Conservation (phyloP, 1,139 yeast species). For the Zygosaccharomyces sapae region DNA sequence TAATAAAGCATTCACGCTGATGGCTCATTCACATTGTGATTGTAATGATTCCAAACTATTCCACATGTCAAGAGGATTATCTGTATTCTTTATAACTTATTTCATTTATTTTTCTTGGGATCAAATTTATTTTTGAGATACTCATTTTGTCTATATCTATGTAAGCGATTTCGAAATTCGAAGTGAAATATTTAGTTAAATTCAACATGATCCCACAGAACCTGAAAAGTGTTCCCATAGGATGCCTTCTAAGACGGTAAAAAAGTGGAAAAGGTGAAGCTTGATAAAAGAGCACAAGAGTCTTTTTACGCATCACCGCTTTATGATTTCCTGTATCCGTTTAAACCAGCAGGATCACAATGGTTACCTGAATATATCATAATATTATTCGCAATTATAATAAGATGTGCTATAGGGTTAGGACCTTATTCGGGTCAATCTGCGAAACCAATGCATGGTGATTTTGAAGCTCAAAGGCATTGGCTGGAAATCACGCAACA, state of each 20-base stretch:
- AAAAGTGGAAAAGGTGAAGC: neutral
- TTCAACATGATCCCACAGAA: neutral
- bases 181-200: neutral
- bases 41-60: too few relatives aligned
- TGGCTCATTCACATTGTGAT: neutral
- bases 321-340: constrained; percentile 56
- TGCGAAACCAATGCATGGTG: constrained; percentile 80
- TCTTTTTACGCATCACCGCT: constrained; percentile 49
- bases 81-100: too few relatives aligned
- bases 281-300: constrained; percentile 18
- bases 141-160: neutral
- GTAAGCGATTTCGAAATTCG: neutral
- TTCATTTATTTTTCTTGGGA: neutral
- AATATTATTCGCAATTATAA: constrained; percentile 66
- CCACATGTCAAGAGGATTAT: too few relatives aligned
- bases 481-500: constrained; percentile 91
- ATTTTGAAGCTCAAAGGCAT: constrained; percentile 96
- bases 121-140: too few relatives aligned
- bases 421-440: constrained; percentile 79
- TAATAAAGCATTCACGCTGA: neutral
- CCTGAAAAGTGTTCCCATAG: neutral
- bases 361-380: constrained; percentile 85
- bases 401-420: constrained; percentile 80
- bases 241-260: constrained; percentile 3
- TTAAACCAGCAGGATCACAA: constrained; percentile 71